Evolutionary conservation across 495 filamentous ascomycete species (phyloP).

Genomic region (Lepidopterella palustris): DNA sequence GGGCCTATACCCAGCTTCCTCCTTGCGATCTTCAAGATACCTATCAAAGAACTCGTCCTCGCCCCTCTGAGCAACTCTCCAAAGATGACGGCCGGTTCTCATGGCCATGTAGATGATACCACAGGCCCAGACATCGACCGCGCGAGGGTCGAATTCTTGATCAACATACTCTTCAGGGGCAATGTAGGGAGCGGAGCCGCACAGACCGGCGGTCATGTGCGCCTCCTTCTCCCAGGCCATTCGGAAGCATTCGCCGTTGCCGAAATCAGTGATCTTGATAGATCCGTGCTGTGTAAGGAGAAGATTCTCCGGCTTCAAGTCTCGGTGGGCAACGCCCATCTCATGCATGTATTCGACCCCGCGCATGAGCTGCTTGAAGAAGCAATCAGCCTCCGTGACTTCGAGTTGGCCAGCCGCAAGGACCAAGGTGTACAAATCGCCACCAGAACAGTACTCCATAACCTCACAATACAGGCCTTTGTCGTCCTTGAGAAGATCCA

Average conservation of each 20-base stretch:
- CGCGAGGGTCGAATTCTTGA: slow-evolving; percentile 90
- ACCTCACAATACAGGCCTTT: slow-evolving; percentile 99
- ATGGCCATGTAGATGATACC: slow-evolving; percentile 99
- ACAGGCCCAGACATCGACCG: slow-evolving; percentile 95
- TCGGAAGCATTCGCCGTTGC: slow-evolving; percentile 98
- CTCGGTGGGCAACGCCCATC: slow-evolving; percentile 97
- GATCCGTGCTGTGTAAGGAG: slow-evolving; percentile 86
- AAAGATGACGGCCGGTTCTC: slow-evolving; percentile 91
- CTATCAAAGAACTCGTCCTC: slow-evolving; percentile 96
- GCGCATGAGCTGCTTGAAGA: slow-evolving; percentile 99
- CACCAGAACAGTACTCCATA: slow-evolving; percentile 98
- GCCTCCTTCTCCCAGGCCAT: slow-evolving; percentile 99
- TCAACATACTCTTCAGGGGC: slow-evolving; percentile 94
- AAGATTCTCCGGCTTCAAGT: slow-evolving; percentile 95
- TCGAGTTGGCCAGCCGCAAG: slow-evolving; percentile 90
- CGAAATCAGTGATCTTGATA: slow-evolving; percentile 99
- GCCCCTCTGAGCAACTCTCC: slow-evolving; percentile 90
- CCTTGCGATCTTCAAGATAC: slow-evolving; percentile 84
- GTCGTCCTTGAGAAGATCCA: slow-evolving; percentile 89
- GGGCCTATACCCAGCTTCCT: slow-evolving; percentile 90
- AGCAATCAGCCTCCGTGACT: slow-evolving; percentile 90
- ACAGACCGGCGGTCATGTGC: slow-evolving; percentile 95
- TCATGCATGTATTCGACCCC: slow-evolving; percentile 99
- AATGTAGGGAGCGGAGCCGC: slow-evolving; percentile 95
- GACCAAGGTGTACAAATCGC: slow-evolving; percentile 92